These are phyloP conservation scores for Ophiocordyceps camponoti-leonardi DNA, from an alignment of 2,329 filamentous ascomycete species.

Conservation along the genomic window DNA sequence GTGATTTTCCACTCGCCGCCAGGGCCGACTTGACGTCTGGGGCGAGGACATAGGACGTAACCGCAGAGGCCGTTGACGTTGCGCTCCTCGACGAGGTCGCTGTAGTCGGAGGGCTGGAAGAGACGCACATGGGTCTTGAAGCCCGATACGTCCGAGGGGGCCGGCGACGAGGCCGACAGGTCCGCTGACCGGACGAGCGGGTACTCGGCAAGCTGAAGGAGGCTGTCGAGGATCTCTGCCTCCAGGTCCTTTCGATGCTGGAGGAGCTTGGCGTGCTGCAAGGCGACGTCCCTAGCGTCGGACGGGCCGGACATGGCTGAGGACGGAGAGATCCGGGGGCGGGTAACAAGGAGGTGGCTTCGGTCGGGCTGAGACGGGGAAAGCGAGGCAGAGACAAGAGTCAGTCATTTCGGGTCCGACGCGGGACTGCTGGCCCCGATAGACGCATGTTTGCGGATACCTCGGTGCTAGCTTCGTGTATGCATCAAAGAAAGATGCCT, in stretches of 20 bases:
- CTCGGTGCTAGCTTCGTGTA: background rate
- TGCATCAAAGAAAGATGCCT: background rate
- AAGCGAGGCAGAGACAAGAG: background rate
- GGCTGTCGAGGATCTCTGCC: constrained; percentile 50
- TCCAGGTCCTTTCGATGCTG: constrained; percentile 71
- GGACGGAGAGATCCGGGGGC: background rate
- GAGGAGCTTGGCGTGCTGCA: constrained; percentile 68
- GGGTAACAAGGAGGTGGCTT: background rate
- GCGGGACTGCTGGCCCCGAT: background rate
- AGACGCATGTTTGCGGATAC: background rate
- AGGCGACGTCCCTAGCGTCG: constrained; percentile 44
- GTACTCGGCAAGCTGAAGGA: constrained; percentile 53
- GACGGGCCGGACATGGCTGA: constrained; percentile 10
- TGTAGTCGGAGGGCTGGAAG: constrained; percentile 81
- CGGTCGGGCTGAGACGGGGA: background rate
- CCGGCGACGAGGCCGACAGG: constrained; percentile 27
- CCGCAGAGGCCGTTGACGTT: constrained; percentile 72
- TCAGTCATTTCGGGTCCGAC: background rate
- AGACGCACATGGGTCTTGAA: constrained; percentile 51
- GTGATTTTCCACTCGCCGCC: constrained; percentile 54
- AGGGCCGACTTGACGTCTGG: constrained; percentile 36
- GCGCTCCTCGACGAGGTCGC: constrained; percentile 74
- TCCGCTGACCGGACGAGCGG: constrained; percentile 19
- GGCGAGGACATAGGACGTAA: constrained; percentile 59
- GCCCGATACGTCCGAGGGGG: constrained; percentile 38